Conservation (phyloP, 1,139 yeast genomes). For the Saccharomycopsis crataegensis region DNA sequence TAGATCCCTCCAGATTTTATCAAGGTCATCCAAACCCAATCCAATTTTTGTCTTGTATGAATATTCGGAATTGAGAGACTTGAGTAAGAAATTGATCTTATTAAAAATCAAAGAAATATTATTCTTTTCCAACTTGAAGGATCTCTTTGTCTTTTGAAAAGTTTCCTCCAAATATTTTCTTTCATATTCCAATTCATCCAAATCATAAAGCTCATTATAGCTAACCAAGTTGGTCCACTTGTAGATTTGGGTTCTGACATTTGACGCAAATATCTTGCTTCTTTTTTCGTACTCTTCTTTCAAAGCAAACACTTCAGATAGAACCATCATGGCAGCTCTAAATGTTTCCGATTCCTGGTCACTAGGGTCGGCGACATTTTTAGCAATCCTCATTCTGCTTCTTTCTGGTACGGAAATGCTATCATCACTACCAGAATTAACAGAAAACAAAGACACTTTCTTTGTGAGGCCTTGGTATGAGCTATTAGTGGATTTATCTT, state of each 20-base stretch:
- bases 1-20: slow-evolving; percentile 6
- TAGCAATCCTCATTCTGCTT: not conserved
- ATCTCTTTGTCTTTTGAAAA: slow-evolving; percentile 7
- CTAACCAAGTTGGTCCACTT: slow-evolving; percentile 14
- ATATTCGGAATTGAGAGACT: slow-evolving; percentile 1
- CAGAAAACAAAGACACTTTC: too few relatives aligned
- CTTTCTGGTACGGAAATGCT: too few relatives aligned
- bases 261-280: slow-evolving; percentile 20
- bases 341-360: not conserved
- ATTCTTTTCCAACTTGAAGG: slow-evolving; percentile 5
- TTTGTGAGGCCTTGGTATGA: too few relatives aligned
- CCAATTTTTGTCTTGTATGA: slow-evolving; percentile 3
- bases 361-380: not conserved
- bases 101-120: not conserved
- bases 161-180: slow-evolving; percentile 3
- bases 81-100: slow-evolving; percentile 5
- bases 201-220: slow-evolving; percentile 10
- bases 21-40: slow-evolving; percentile 1
- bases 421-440: too few relatives aligned
- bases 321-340: slow-evolving; percentile 2
- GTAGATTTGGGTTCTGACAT: slow-evolving; percentile 12
- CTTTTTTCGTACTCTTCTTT: slow-evolving; percentile 22
- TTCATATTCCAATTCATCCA: slow-evolving; percentile 14
- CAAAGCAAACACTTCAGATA: slow-evolving; percentile 19
- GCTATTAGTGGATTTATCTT: too few relatives aligned